Evolutionary conservation across 1,139 yeast genomes (phyloP), one percentile per base, ranked within the genome.

Genomic region (Kluyveromyces sp.): DNA sequence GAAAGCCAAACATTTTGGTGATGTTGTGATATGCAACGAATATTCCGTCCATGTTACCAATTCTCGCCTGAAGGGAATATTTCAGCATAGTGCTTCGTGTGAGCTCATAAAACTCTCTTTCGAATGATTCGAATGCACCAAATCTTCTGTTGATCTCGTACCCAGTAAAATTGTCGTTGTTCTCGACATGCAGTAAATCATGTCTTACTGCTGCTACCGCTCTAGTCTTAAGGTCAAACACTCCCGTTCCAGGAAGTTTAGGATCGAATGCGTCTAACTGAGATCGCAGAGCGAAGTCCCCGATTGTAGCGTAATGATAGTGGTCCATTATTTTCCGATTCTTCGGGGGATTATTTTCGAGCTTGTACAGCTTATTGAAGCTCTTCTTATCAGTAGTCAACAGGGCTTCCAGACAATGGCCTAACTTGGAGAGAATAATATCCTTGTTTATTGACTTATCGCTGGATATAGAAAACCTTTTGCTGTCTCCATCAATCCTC

Each of bases 41-140:
- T 3, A 92, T 87, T 4, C 98, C 98, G 63, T 89, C 96, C 98
- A 92, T 92, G 55, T 84, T 80, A 1, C 98, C 98, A 39, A 92
- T 84, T 49, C 96, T 72, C 0, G 96, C 97, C 61, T 92, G 98
- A 51, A 89, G 71, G 11, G 86, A 75, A 58, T 89, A 92, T 63
- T 92, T 92, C 54, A 92, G 67, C 65, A 92, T 65, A 0, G 94
- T 83, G 1, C 92, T 77, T 46, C 85, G 68, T 12, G 83, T 75
- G 53, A 92, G 71, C 57, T 92, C 98, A 49, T 68, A 71, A 59
- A 75, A 73, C 56, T 92, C 98, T 29, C 89, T 69, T 56, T 85
- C 87, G 60, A 79, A 85, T 4, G 94, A 83, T 60, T 87, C 95
- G 56, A 67, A 78, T 33, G 66, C 64, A 0, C 96, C 97, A 32